phyloP scores from a whole-genome alignment of 2,329 filamentous ascomycete species.

The Calonectria pteridis region DNA sequence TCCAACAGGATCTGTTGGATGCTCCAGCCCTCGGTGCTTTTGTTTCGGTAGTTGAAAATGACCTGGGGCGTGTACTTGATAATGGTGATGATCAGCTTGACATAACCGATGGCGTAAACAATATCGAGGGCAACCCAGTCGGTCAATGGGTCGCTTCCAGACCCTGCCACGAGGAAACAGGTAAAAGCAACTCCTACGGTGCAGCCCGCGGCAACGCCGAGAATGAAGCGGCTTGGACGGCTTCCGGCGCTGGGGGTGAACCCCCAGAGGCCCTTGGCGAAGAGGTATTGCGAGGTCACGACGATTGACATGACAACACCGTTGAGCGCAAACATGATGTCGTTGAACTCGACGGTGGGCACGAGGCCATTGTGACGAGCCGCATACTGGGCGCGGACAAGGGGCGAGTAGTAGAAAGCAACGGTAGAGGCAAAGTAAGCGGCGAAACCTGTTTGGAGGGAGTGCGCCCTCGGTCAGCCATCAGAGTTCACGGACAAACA shows the following conservation, averaged over 20 bases:
- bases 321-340: slow-evolving; percentile 88
- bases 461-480: slow-evolving; percentile 32
- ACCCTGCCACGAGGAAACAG: slow-evolving; percentile 59
- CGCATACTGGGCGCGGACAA: slow-evolving; percentile 86
- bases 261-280: slow-evolving; percentile 75
- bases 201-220: slow-evolving; percentile 78
- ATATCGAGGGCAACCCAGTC: slow-evolving; percentile 74
- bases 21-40: slow-evolving; percentile 89
- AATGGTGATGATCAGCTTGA: slow-evolving; percentile 89
- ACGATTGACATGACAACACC: slow-evolving; percentile 79
- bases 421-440: slow-evolving; percentile 82
- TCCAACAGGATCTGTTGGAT: slow-evolving; percentile 89
- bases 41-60: slow-evolving; percentile 84
- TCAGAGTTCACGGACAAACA: neutral
- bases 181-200: slow-evolving; percentile 69
- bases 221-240: slow-evolving; percentile 71
- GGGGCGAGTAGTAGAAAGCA: slow-evolving; percentile 82
- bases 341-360: slow-evolving; percentile 90
- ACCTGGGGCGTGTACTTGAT: slow-evolving; percentile 95
- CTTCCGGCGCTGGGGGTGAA: slow-evolving; percentile 72
- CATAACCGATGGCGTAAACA: slow-evolving; percentile 80
- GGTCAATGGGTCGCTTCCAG: slow-evolving; percentile 52
- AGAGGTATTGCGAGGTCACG: slow-evolving; percentile 83
- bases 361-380: slow-evolving; percentile 79
- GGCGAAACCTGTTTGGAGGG: slow-evolving; percentile 68